These are phyloP conservation scores for Aspergillus piperis DNA, from an alignment of 2,329 filamentous ascomycete genomes.

Conservation along the genomic window DNA sequence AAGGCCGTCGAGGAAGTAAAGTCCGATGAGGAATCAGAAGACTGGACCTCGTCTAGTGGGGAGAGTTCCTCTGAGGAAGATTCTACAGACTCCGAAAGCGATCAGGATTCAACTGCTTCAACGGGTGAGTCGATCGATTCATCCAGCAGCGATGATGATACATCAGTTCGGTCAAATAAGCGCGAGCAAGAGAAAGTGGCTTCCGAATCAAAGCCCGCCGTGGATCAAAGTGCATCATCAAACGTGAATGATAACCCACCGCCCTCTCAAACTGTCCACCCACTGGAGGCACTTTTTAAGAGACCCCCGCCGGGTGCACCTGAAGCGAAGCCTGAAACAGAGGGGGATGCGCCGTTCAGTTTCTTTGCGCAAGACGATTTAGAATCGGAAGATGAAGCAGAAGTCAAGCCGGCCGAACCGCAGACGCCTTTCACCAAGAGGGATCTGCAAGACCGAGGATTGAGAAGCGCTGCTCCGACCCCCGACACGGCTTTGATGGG, in stretches of 20 bases:
- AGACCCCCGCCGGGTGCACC: constrained; percentile 52
- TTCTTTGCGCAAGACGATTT: constrained; percentile 70
- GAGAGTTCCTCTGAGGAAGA: constrained; percentile 31
- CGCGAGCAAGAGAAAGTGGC: constrained; percentile 7
- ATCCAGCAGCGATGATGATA: constrained; percentile 26
- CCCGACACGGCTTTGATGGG: constrained; percentile 84
- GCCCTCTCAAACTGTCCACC: constrained; percentile 62
- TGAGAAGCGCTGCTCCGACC: constrained; percentile 90
- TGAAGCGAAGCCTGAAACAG: constrained; percentile 40
- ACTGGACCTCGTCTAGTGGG: constrained; percentile 42
- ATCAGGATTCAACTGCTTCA: constrained; percentile 26
- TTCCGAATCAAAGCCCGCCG: constrained; percentile 14
- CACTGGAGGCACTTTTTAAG: constrained; percentile 91
- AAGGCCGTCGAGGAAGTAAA: constrained; percentile 14
- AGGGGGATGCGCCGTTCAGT: constrained; percentile 65
- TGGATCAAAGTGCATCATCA: constrained; percentile 17
- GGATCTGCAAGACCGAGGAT: constrained; percentile 66
- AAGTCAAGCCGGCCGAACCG: constrained; percentile 51
- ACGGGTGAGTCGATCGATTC: constrained; percentile 32
- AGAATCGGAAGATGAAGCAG: constrained; percentile 50
- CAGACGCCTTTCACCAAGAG: constrained; percentile 81
- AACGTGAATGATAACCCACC: constrained; percentile 6
- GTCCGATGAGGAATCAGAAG: constrained; percentile 29
- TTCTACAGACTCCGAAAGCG: constrained; percentile 27
- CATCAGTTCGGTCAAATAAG: neutral